These are phyloP conservation scores for Annona cherimola DNA, from an alignment of 164 flowering plant genomes.

Conservation along the genomic window DNA sequence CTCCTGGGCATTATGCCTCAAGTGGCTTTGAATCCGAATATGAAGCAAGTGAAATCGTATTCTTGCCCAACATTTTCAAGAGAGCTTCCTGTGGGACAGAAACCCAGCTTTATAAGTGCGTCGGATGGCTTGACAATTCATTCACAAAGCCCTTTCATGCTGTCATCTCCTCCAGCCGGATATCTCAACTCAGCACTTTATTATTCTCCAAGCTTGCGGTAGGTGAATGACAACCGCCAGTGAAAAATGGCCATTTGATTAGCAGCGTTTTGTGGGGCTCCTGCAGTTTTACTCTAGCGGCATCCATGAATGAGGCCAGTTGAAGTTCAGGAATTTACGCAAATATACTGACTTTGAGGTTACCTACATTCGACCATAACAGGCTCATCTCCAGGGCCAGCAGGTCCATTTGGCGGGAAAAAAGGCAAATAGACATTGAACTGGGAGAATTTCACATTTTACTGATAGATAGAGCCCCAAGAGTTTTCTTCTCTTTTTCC, in stretches of 20 bases:
- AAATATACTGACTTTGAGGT: neutral
- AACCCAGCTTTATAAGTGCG: constrained; percentile 19
- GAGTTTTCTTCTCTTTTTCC: neutral
- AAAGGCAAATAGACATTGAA: neutral
- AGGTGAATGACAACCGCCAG: constrained; percentile 1
- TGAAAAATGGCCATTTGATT: neutral
- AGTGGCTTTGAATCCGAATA: constrained; percentile 5
- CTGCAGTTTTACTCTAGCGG: neutral
- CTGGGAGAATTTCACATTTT: neutral
- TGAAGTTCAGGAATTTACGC: neutral
- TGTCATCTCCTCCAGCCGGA: constrained; percentile 26
- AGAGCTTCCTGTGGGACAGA: constrained; percentile 18
- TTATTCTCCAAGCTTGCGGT: constrained; percentile 34
- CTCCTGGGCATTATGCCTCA: constrained; percentile 18
- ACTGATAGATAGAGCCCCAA: neutral
- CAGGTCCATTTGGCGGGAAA: neutral
- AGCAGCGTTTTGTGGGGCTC: neutral
- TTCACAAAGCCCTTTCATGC: constrained; percentile 23
- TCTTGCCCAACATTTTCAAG: constrained; percentile 15
- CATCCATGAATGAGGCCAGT: neutral
- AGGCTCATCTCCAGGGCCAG: neutral
- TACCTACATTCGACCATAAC: neutral
- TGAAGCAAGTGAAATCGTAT: constrained; percentile 20
- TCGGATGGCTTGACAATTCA: constrained; percentile 27
- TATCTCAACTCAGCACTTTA: constrained; percentile 30